Evolutionary conservation across 148 eudicot species (phyloP).

Genomic region (Rhododendron henanense): DNA sequence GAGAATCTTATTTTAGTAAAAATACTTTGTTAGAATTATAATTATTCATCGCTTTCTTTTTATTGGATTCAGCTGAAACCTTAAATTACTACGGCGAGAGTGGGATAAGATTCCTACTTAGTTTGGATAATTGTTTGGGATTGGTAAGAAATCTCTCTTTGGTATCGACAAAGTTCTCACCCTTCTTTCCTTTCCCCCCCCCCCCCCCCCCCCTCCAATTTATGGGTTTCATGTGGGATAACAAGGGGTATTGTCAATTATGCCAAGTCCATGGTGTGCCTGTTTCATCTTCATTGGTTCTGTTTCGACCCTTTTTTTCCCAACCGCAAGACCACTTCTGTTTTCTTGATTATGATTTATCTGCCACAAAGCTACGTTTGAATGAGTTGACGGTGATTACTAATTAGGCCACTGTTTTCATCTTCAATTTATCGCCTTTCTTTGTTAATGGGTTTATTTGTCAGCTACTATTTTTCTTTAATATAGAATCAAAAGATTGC

Average conservation of each 20-base stretch:
- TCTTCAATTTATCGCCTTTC: not conserved
- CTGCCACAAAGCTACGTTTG: slow-evolving; percentile 11
- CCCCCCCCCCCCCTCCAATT: not conserved
- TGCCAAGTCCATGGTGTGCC: not conserved
- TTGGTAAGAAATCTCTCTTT: not conserved
- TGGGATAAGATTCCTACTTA: not conserved
- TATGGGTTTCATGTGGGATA: not conserved
- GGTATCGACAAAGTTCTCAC: not conserved
- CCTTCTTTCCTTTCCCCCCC: too few species aligned
- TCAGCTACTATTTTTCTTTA: not conserved
- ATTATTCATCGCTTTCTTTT: not conserved
- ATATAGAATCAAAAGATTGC: not conserved
- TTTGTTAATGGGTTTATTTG: not conserved
- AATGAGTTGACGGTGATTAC: slow-evolving; percentile 5
- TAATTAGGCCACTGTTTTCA: slow-evolving; percentile 9
- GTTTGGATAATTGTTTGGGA: not conserved
- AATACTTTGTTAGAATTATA: not conserved
- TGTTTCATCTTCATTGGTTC: not conserved
- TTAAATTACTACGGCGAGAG: not conserved
- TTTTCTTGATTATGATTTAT: slow-evolving; percentile 9
- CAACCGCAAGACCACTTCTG: slow-evolving; percentile 1
- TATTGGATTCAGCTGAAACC: not conserved
- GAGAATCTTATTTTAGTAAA: not conserved
- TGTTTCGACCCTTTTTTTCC: not conserved
- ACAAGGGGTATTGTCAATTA: not conserved